Percentiles rank a stretch among this genome's conserved stretches.
phyloP scores from a whole-genome alignment of 768 basidiomycete species.

The Suillus fuscotomentosus region DNA sequence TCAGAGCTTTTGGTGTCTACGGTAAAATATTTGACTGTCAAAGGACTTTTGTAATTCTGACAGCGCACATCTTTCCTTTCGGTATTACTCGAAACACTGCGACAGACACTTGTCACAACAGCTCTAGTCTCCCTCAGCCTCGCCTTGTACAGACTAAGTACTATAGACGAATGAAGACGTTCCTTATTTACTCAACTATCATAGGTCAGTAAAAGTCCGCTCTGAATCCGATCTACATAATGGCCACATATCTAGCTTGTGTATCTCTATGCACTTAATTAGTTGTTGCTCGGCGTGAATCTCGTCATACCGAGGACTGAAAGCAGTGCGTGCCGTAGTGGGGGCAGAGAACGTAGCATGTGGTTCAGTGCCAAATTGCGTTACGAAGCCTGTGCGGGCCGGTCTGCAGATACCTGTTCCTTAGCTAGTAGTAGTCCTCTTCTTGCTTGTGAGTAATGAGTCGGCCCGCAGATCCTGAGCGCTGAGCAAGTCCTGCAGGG shows the following conservation, averaged over 20 bases:
- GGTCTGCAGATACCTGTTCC: no score
- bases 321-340: not conserved
- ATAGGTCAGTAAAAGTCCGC: no score
- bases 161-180: not conserved
- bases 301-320: not conserved
- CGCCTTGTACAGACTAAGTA: not conserved
- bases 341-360: not conserved
- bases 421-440: no score
- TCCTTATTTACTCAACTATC: not conserved
- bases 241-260: no score
- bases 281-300: not conserved
- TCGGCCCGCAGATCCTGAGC: no score
- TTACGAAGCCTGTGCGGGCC: not conserved
- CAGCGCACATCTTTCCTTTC: not conserved
- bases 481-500: no score
- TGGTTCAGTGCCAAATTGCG: not conserved
- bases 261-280: not conserved
- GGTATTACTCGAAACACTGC: not conserved
- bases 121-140: not conserved
- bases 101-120: not conserved
- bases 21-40: not conserved
- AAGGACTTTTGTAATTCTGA: not conserved
- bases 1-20: not conserved
- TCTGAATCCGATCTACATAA: no score
- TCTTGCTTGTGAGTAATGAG: no score